Percentiles rank a stretch among this genome's conserved stretches.
These are phyloP conservation scores for Stromatinia cepivora DNA, from an alignment of 2,329 filamentous ascomycete genomes.

Conservation along the genomic window DNA sequence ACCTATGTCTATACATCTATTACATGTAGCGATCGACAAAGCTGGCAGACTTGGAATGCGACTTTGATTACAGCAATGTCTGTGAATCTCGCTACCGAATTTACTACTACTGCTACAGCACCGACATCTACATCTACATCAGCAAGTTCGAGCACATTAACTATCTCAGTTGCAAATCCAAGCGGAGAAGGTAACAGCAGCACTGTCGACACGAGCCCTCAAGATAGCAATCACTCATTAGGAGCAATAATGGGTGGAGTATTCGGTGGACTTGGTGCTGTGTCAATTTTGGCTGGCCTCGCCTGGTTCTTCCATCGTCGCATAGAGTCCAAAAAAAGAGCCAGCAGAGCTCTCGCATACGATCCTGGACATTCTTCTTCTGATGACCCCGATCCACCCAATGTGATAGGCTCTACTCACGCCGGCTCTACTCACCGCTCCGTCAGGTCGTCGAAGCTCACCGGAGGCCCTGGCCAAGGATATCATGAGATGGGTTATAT, in stretches of 20 bases:
- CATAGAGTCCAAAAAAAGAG: not conserved
- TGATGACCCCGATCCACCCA: not conserved
- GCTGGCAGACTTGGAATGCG: conserved; percentile 1
- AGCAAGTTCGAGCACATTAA: not conserved
- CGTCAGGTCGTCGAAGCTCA: not conserved
- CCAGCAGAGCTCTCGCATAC: conserved; percentile 16
- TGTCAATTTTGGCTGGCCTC: not conserved
- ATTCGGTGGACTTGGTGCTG: not conserved
- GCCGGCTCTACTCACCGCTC: not conserved
- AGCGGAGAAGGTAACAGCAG: not conserved
- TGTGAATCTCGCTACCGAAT: not conserved
- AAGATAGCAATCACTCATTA: not conserved
- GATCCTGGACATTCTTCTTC: not conserved
- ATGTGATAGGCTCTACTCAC: not conserved
- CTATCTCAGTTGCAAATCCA: not conserved
- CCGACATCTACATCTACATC: too few relatives aligned
- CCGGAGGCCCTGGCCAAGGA: not conserved
- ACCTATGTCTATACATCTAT: conserved; percentile 10
- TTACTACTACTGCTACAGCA: not conserved
- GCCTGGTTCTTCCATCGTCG: not conserved
- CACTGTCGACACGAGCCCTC: not conserved
- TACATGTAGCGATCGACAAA: not conserved
- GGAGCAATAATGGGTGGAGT: conserved; percentile 5
- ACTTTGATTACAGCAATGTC: not conserved
- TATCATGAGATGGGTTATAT: not conserved